Base-by-base conservation (phyloP, 192 early-diverging fungal species). In the Pilaira anomala region DNA sequence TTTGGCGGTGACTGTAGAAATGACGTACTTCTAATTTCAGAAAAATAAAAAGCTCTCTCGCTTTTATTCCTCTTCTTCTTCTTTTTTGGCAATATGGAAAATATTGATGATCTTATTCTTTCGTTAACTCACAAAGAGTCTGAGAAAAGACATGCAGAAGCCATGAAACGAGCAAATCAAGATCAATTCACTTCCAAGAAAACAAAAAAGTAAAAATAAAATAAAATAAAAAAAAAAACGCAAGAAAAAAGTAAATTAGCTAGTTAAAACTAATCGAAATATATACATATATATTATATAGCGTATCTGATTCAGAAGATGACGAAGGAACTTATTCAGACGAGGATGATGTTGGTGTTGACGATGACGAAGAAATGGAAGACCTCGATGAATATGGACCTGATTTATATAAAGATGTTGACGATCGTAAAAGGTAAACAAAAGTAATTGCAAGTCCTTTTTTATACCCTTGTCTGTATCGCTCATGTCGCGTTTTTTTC, bases 391-490 rank as follows among this genome's bases (percentile, higher is more conserved):
- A 85, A 59, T 91, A 88, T 74, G 89, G 84, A n/a, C 79, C 82
- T 5, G 89, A 91, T 40, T 74, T 84, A 52, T 89, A 87, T 82
- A 85, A 85, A 46, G 85, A 88, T 62, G 83, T 87, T 48, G 79
- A 83, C 18, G 89, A 91, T 70, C 51, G 79, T 18, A 66, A 63
- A 42, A 76, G 57, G 72, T 68, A 71, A 62, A n/a, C 25, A 25
- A 41, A 3, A n/a, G 1, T 8, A 24, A 11, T 28, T 0, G 25
- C 3, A 42, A 29, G 33, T 21, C 7, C 7, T 51, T 36, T 22
- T 5, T 29, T 22, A 12, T 1, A 16, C 7, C 55, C n/a, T n/a
- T n/a, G n/a, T n/a, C n/a, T n/a, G n/a, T n/a, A n/a, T n/a, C n/a
- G n/a, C n/a, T n/a, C n/a, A n/a, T n/a, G n/a, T n/a, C n/a, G n/a